Percentiles rank a stretch among this genome's conserved stretches.
Conservation (phyloP, 495 filamentous ascomycete genomes). For the Pyrenopolyporus hunteri region DNA sequence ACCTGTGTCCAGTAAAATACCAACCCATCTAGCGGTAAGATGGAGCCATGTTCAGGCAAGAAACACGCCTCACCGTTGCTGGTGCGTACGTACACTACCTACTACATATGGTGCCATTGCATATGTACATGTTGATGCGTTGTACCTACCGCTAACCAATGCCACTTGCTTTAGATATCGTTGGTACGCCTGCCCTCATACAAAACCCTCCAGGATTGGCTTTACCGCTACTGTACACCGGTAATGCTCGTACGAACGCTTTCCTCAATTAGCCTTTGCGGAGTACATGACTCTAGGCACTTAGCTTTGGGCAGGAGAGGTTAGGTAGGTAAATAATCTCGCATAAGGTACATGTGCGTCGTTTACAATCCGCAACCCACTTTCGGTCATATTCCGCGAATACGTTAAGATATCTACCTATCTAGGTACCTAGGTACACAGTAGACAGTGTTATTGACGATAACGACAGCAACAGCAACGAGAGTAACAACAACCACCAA, state of each 20-base stretch:
- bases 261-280: constrained; percentile 18
- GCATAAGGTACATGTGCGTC: too few species aligned
- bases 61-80: too few species aligned
- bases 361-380: too few species aligned
- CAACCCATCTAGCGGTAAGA: too few species aligned
- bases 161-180: constrained; percentile 12
- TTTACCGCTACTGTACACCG: constrained; percentile 21
- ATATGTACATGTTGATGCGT: background rate
- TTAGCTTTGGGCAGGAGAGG: too few species aligned
- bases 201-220: constrained; percentile 4
- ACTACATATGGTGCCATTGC: too few species aligned
- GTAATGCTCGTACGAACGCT: constrained; percentile 11
- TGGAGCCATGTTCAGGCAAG: too few species aligned
- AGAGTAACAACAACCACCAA: too few species aligned
- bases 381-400: too few species aligned
- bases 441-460: background rate
- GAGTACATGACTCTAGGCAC: constrained; percentile 24
- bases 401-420: background rate
- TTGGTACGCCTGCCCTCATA: constrained; percentile 12
- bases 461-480: background rate
- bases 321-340: background rate
- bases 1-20: too few species aligned
- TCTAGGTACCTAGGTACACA: background rate
- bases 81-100: too few species aligned
- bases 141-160: constrained; percentile 10